Evolutionary conservation across 345 rosid genomes (phyloP).

Genomic region (Fremontodendron californicum): DNA sequence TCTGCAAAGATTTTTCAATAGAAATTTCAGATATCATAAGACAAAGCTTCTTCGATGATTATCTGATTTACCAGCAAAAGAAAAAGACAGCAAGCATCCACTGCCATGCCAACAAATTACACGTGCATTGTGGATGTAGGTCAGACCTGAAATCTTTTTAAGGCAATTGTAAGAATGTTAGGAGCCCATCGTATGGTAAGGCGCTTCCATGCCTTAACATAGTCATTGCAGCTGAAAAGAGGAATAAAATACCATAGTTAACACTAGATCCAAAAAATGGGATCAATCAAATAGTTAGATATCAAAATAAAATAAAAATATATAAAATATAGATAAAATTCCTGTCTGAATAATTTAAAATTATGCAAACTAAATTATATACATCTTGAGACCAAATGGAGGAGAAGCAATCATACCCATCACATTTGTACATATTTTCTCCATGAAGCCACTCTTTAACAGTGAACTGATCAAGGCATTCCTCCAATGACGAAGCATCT

Average conservation of each 20-base stretch:
- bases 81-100: background rate
- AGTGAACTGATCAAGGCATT: constrained; percentile 90
- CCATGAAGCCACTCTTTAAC: constrained; percentile 85
- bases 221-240: constrained; percentile 65
- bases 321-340: background rate
- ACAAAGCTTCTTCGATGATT: background rate
- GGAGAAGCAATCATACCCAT: constrained; percentile 51
- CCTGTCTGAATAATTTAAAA: background rate
- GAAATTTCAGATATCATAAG: constrained; percentile 6
- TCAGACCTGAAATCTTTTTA: constrained; percentile 81
- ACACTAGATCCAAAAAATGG: background rate
- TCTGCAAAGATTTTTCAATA: constrained; percentile 46
- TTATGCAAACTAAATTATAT: background rate
- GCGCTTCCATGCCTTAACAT: constrained; percentile 96
- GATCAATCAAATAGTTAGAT: background rate
- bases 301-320: constrained; percentile 3
- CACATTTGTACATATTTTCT: constrained; percentile 96
- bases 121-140: background rate
- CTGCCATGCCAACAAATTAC: background rate
- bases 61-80: background rate
- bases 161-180: constrained; percentile 89
- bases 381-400: background rate
- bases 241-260: background rate
- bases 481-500: constrained; percentile 83
- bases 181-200: constrained; percentile 69